Base-by-base conservation (phyloP, 202 grass and related monocot genomes). In the Digitaria exilis region DNA sequence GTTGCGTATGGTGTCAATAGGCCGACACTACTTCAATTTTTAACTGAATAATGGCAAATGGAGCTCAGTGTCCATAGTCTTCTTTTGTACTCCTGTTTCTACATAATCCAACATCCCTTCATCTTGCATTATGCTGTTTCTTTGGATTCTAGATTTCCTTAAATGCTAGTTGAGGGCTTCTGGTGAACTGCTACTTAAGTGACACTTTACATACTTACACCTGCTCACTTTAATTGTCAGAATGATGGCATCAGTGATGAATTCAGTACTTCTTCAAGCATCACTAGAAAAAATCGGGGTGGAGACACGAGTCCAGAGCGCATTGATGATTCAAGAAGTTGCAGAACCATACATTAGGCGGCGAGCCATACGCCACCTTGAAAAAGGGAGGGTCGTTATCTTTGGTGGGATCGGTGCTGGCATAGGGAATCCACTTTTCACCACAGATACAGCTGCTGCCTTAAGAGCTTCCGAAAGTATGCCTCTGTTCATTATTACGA, bases 171-270 rank as follows among this genome's bases (percentile, higher is more conserved):
- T 51, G 63, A 82, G 51, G 29, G 39, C 30, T 18, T 87, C 5
- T 62, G 18, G 37, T 76, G 64, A 75, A 68, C 57, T 73, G 34
- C 4, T 64, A 72, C 17, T 48, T 67, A 17, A 52, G 15, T 64
- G 65, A 58, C 71, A 65, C 39, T 72, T 1, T 80, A 26, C 56
- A 54, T 80, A 30, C 35, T 76, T 61, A 80, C 41, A 46, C 18
- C 44, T 61, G 28, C 56, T 12, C 15, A 2, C 71, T 70, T 82
- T 58, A 52, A 48, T 28, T 89, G 8, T 50, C 93, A 98, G 96
- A 70, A 94, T 94, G 93, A 94, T 98, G 96, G 96, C 96, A 63
- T 93, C 96, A 29, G 76, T 96, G 44, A 98, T 98, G 93, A 98
- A 98, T 73, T 91, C 96, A 26, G 87, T 87, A 82, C 76, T 98